Evolutionary conservation across 164 flowering plant genomes (phyloP).

Genomic region (Chimonanthus salicifolius): DNA sequence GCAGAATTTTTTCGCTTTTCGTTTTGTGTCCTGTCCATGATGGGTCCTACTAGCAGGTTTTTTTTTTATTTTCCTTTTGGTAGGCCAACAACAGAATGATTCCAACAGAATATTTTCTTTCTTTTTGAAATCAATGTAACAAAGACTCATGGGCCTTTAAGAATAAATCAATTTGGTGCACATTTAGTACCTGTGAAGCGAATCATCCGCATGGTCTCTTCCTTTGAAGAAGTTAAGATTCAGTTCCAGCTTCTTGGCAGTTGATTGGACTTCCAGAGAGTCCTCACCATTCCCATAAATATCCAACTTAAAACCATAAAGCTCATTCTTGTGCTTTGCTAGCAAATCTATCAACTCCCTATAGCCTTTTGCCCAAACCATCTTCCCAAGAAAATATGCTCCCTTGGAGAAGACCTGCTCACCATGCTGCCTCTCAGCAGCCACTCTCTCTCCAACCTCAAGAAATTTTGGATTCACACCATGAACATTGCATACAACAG

Average conservation of each 20-base stretch:
- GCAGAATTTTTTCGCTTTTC: no score
- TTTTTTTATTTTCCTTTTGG: no score
- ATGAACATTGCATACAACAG: conserved; percentile 92
- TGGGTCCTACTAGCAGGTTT: no score
- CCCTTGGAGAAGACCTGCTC: conserved; percentile 82
- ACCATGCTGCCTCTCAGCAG: conserved; percentile 71
- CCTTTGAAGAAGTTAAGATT: conserved; percentile 81
- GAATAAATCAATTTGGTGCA: background rate
- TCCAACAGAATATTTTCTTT: no score
- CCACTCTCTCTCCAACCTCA: conserved; percentile 77
- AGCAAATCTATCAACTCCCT: conserved; percentile 81
- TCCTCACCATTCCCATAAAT: conserved; percentile 98
- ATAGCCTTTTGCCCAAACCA: conserved; percentile 99
- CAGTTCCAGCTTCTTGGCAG: conserved; percentile 65
- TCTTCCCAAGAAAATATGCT: conserved; percentile 93
- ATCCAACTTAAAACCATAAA: conserved; percentile 80
- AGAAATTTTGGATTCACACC: conserved; percentile 96
- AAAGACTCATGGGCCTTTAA: background rate
- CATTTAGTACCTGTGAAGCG: conserved; percentile 72
- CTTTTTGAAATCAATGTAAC: no score
- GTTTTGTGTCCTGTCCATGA: no score
- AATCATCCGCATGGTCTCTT: conserved; percentile 96
- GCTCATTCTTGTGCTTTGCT: conserved; percentile 68
- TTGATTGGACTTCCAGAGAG: conserved; percentile 76
- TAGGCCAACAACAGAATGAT: no score